A percentile compares a stretch with the other conserved stretches of the same genome.
These are phyloP conservation scores for Gossypium davidsonii DNA, from an alignment of 441 rosid genomes.

Conservation along the genomic window DNA sequence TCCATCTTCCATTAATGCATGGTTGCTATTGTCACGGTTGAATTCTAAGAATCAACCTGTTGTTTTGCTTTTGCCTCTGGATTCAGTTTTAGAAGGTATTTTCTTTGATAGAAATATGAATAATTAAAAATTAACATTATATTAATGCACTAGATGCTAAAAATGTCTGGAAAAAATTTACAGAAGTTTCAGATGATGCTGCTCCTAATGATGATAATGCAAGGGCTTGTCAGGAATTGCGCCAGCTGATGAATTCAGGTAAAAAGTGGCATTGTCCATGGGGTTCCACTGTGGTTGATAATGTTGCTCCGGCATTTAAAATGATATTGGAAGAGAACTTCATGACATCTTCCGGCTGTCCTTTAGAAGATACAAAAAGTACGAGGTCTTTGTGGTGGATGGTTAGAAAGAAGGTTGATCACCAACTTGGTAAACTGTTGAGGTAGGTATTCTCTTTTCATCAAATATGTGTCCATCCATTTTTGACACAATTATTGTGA, in stretches of 20 bases:
- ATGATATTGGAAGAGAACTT: constrained; percentile 70
- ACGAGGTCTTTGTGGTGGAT: constrained; percentile 68
- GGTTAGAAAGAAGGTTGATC: constrained; percentile 74
- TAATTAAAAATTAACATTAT: constrained; percentile 13
- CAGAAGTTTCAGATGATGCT: constrained; percentile 28
- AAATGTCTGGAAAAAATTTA: background rate
- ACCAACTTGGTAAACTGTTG: constrained; percentile 54
- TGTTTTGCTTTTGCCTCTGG: constrained; percentile 71
- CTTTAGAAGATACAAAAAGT: constrained; percentile 54
- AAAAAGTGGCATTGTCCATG: constrained; percentile 84
- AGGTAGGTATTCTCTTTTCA: constrained; percentile 37
- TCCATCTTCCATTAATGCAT: constrained; percentile 50
- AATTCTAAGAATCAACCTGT: constrained; percentile 57
- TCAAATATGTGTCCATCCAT: background rate
- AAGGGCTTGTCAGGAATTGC: constrained; percentile 25
- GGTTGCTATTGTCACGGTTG: constrained; percentile 74
- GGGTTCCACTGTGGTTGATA: constrained; percentile 66
- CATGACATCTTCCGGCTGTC: constrained; percentile 41
- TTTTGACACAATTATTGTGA: background rate
- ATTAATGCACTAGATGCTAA: background rate
- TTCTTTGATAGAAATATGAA: background rate
- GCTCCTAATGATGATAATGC: constrained; percentile 28
- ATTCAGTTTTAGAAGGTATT: constrained; percentile 67
- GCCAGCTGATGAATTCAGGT: constrained; percentile 28
- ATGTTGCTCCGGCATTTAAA: constrained; percentile 75